Evolutionary conservation across 148 eudicot species (phyloP).

Genomic region (Vaccinium vitisidaea): DNA sequence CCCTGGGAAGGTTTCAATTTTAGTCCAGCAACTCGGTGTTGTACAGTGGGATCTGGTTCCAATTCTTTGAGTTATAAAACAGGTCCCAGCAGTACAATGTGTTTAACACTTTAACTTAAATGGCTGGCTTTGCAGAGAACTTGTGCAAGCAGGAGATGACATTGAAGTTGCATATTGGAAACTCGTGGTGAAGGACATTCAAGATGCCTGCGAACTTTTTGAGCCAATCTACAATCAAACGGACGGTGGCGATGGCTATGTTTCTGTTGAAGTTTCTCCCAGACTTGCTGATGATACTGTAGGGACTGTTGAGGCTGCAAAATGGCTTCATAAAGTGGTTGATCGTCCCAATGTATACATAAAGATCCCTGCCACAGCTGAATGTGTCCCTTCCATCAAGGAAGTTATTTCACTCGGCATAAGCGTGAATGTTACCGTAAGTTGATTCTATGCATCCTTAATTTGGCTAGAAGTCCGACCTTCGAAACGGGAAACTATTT

Average conservation of each 20-base stretch:
- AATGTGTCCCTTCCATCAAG: conserved; percentile 89
- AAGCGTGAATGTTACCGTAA: conserved; percentile 98
- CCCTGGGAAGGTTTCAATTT: neutral
- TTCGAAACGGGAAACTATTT: neutral
- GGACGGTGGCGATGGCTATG: conserved; percentile 87
- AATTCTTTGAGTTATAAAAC: neutral
- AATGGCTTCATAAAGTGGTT: conserved; percentile 85
- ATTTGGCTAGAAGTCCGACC: neutral
- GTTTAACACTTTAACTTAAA: neutral
- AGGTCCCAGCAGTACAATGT: neutral
- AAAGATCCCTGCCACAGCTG: conserved; percentile 95
- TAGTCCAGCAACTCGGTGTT: neutral
- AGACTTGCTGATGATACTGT: conserved; percentile 92
- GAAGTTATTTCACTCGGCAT: conserved; percentile 83
- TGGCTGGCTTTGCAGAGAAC: conserved; percentile 56
- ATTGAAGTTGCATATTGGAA: conserved; percentile 97
- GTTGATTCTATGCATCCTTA: conserved; percentile 25
- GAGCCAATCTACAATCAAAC: conserved; percentile 87
- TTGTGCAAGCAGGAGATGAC: conserved; percentile 80
- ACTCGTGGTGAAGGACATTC: conserved; percentile 93
- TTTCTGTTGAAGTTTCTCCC: conserved; percentile 98
- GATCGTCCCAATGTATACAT: conserved; percentile 87
- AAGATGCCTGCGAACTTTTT: conserved; percentile 91
- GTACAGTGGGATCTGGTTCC: neutral
- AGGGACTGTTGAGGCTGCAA: conserved; percentile 93